phyloP scores from a whole-genome alignment of 1,284 basidiomycete species.

The Apiotrichum sp. region DNA sequence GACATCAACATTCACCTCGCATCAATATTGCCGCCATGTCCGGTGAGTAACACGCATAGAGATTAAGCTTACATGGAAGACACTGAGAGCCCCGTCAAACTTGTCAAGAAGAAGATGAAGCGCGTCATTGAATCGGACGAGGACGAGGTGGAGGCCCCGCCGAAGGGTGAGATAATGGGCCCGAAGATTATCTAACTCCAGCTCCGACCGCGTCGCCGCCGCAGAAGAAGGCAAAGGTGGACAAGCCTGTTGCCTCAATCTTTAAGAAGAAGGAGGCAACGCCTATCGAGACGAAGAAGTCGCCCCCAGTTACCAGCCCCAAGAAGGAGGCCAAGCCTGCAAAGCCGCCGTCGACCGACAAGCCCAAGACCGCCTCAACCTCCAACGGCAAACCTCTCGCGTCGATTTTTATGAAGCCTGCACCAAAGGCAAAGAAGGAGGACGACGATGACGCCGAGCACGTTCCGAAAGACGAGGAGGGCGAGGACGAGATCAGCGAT shows the following conservation, averaged over 20 bases:
- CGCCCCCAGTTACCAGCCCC: too few species aligned
- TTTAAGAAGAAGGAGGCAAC: slow-evolving; percentile 14
- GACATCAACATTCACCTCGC: too few species aligned
- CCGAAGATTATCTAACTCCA: not conserved
- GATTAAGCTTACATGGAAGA: slow-evolving; percentile 11
- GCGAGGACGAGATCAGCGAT: slow-evolving; percentile 44
- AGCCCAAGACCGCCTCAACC: slow-evolving; percentile 5
- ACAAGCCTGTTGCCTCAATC: slow-evolving; percentile 21
- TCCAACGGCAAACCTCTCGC: slow-evolving; percentile 41
- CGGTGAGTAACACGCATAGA: slow-evolving; percentile 3
- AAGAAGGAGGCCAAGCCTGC: not conserved
- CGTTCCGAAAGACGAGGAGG: slow-evolving; percentile 47
- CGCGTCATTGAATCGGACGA: slow-evolving; percentile 63
- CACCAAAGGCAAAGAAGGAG: slow-evolving; percentile 22
- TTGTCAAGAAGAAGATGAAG: slow-evolving; percentile 51
- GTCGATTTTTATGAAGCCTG: slow-evolving; percentile 44
- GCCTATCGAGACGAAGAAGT: not conserved
- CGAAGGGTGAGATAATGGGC: too few species aligned
- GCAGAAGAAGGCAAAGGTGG: slow-evolving; percentile 32
- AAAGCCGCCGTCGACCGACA: slow-evolving; percentile 3
- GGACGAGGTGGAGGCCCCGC: slow-evolving; percentile 46
- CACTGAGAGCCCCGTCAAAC: slow-evolving; percentile 22
- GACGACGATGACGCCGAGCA: slow-evolving; percentile 23
- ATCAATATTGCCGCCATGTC: slow-evolving; percentile 9
- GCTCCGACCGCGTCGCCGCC: slow-evolving; percentile 22